Evolutionary conservation across 1,284 basidiomycete genomes (phyloP), one percentile per base, ranked within the genome.

Genomic region (Ustilago loliicola): DNA sequence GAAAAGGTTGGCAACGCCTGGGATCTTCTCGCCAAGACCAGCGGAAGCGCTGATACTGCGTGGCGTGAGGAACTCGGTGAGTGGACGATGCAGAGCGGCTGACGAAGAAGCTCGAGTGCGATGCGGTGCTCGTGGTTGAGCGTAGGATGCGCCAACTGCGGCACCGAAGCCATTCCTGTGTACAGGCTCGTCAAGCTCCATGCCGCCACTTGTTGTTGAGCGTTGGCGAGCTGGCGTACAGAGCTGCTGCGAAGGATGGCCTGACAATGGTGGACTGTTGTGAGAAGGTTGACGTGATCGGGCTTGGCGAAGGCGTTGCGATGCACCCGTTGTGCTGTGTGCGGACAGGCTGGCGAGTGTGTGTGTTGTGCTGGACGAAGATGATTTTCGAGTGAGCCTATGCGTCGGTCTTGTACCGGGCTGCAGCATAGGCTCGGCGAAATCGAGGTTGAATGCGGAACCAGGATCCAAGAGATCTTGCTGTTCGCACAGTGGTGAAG

Each of bases 1-100:
- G 36, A 80, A 80, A n/a, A 80, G 65, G 19, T 77, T 80, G 30
- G 78, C 78, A 10, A 67, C 69, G 13, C 78, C 74, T 3, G 67
- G 68, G 13, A 80, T 58, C 59, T 74, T 80, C 34, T 73, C 78
- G 27, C 59, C 61, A n/a, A 71, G 63, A 13, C 76, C 55, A 15
- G 78, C 76, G 11, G 78, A 76, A 27, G 78, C 67, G 50, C 74
- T 80, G 30, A 75, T 69, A 51, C 78, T 80, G 59, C 78, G 74
- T 30, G 78, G 78, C 2, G 76, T 77, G 45, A 72, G 59, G 56
- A 77, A 80, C 38, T 80, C 78, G 29, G 66, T 59, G 40, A 77
- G 71, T 17, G 73, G 71, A 17, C 71, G 62, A 27, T 69, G 67
- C 15, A 68, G 50, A 17, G 74, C 68, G 19, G 78, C 78, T 7